Percentiles rank a stretch among this genome's conserved stretches.
These are phyloP conservation scores for Dichotomocladium elegans DNA, from an alignment of 371 early-diverging fungal species.

Conservation along the genomic window DNA sequence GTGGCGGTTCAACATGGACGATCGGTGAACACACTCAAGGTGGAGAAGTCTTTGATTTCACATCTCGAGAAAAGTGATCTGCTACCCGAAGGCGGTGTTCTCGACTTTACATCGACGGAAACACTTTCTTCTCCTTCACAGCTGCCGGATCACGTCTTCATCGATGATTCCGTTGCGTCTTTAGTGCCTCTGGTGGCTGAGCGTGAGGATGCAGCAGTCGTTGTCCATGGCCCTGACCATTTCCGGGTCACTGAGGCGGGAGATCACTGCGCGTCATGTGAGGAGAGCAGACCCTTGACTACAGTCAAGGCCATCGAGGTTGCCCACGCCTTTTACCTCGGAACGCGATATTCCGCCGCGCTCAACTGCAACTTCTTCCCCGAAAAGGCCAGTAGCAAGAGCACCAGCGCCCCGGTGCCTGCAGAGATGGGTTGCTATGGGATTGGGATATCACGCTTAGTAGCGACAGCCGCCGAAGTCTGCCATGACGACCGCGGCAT, in stretches of 20 bases:
- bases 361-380: constrained; percentile 59
- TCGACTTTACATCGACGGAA: constrained; percentile 11
- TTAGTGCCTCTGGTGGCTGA: neutral
- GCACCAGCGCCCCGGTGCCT: constrained; percentile 23
- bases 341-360: constrained; percentile 76
- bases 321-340: constrained; percentile 89
- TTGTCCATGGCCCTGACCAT: constrained; percentile 40
- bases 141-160: constrained; percentile 20
- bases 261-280: constrained; percentile 66
- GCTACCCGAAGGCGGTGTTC: constrained; percentile 8
- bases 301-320: constrained; percentile 79
- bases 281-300: constrained; percentile 21
- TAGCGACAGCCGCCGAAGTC: constrained; percentile 78
- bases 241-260: constrained; percentile 55
- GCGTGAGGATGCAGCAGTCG: too few relatives aligned
- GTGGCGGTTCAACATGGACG: constrained; percentile 19
- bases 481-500: constrained; percentile 65
- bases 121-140: neutral
- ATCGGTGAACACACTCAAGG: constrained; percentile 26
- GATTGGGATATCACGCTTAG: constrained; percentile 77
- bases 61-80: constrained; percentile 15
- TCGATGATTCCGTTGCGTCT: constrained; percentile 22
- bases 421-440: constrained; percentile 94
- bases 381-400: constrained; percentile 2
- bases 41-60: constrained; percentile 20